Evolutionary conservation across 352 stramenopile species (phyloP), one percentile per base, ranked within the genome.

Genomic region (Phytophthora kernoviae): DNA sequence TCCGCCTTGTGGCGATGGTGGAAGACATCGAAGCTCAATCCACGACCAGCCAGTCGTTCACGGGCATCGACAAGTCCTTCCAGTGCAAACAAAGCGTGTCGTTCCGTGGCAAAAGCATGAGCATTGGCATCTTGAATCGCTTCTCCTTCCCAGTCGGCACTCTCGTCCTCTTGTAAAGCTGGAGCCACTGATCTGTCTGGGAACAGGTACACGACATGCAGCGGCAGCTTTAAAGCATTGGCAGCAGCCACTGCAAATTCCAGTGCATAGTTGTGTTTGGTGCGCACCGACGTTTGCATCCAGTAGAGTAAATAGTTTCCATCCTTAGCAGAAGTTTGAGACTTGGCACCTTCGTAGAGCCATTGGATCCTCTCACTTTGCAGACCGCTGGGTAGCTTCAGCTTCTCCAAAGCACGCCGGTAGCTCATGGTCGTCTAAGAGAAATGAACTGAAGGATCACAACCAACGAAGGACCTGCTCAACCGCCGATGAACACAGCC

Each of bases 281-380:
- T 69, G 37, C 87, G 87, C 63, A 94, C 80, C 1, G 83, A 87
- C 40, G 84, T 93, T 58, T 95, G 87, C 87, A 95, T 95, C 87
- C 87, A 95, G 69, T 95, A 95, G 55, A 95, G 68, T 40, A 95
- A 54, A 36, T 88, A 81, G 58, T 60, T 24, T 46, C 20, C 27
- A 34, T 66, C 15, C 17, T 15, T 21, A 27, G 52, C 24, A 30
- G 24, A 3, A 14, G 1, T 5, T 14, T 46, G 57, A 0, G 49
- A 24, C 41, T 42, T 62, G 22, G 62, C 22, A 26, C 84, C 84
- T 50, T 91, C 78, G 53, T 87, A 90, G 27, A 91, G 65, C 84
- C 84, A 93, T 66, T 89, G 76, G 11, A 93, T 65, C 36, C 84
- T 80, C 58, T 93, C 80, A 15, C 33, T 56, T 22, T 91, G 82